Evolutionary conservation across 192 early-diverging fungal species (phyloP), one percentile per base, ranked within the genome.

Genomic region (Entophlyctis luteolus): DNA sequence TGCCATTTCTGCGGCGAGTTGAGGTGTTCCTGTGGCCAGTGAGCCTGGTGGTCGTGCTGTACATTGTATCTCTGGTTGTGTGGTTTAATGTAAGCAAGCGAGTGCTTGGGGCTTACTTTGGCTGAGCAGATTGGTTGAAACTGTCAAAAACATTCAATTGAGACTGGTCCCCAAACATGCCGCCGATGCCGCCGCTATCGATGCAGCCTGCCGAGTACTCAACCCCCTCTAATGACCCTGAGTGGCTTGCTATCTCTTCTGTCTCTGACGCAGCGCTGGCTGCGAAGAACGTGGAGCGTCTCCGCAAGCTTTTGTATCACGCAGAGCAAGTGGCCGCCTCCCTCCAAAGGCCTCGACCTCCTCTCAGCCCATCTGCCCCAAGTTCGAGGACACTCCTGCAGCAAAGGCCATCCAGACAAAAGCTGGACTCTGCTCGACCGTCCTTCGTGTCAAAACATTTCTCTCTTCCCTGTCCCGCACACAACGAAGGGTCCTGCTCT

Each of bases 1-100:
- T 98, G 55, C 96, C 96, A 45, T 98, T 98, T 71, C 76, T 98
- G 63, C 87, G 91, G 49, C 88, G 93, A 71, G 86, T 90, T 23
- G 91, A 88, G 63, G 75, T 94, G 42, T 94, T 95, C 79, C 77
- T 98, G 67, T 95, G 91, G 79, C 90, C 93, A 14, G 85, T 96
- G 36, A 86, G 81, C 47, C 59, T 94, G 2, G 28, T 72, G 22
- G 45, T 46, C n/a, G 45, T 79, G 36, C 42, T 84, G 5, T 84
- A 76, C 52, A 52, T 77, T 18, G 25, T 80, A 42, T 84, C 79
- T 10, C 60, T 84, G 23, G 67, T 81, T 42, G 71, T 50, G 25
- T 47, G 72, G 39, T 78, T 75, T 75, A 94, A 93, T 75, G 70
- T 94, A 27, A 91, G 90, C 68, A 81, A 88, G 48, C 84, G 81